Percentiles rank a stretch among this genome's conserved stretches.
Conservation (phyloP, 2,329 filamentous ascomycete species). For the Plectosphaerella cucumerina region DNA sequence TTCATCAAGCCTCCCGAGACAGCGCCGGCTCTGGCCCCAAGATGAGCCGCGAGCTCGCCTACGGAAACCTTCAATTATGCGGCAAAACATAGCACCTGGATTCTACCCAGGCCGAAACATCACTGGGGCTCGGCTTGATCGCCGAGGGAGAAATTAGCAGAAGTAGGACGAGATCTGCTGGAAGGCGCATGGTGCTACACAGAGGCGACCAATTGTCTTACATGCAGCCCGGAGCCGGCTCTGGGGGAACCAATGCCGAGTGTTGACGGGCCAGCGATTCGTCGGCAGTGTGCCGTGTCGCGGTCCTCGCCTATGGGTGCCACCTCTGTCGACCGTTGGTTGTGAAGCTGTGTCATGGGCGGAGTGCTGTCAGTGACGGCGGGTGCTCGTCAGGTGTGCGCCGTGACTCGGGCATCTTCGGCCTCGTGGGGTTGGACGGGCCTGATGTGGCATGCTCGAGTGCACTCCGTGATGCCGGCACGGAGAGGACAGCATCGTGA, state of each 20-base stretch:
- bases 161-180: background rate
- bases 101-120: conserved; percentile 16
- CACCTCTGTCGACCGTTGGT: background rate
- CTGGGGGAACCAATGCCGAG: no score
- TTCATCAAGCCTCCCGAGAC: no score
- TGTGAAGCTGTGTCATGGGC: background rate
- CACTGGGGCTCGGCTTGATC: background rate
- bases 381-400: no score
- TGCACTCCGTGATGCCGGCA: no score
- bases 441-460: no score
- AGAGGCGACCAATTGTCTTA: conserved; percentile 1
- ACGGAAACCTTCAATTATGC: no score
- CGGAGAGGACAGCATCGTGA: no score
- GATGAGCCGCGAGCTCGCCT: no score
- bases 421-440: no score
- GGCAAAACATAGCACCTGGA: conserved; percentile 19
- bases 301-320: background rate
- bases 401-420: no score
- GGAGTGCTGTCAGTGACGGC: no score
- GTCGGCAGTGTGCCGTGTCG: background rate
- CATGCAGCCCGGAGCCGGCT: background rate
- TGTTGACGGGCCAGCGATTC: background rate
- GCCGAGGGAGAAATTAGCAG: background rate
- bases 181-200: background rate
- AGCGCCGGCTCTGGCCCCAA: no score